phyloP scores from a whole-genome alignment of 106 monocot species.

The Dioscorea zingiberensis region DNA sequence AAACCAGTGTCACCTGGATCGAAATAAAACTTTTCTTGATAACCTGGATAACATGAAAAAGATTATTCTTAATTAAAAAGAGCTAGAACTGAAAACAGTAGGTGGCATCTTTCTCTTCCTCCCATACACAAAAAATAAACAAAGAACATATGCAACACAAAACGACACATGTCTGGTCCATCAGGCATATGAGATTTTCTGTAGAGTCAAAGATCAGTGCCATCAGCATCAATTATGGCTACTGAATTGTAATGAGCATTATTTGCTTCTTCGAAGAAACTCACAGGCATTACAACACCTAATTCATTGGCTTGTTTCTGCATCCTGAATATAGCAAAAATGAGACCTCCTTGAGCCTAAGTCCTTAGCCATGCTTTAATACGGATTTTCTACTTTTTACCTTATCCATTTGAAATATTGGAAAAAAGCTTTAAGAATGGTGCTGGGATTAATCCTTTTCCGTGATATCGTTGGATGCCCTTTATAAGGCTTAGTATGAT shows the following conservation, averaged over 20 bases:
- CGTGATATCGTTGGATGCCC: conserved; percentile 70
- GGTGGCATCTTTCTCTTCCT: no score
- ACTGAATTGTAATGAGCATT: conserved; percentile 99
- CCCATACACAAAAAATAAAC: no score
- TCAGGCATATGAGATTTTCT: conserved; percentile 98
- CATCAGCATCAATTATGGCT: conserved; percentile 90
- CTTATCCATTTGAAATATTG: no score
- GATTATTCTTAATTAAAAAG: not conserved
- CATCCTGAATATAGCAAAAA: conserved; percentile 39
- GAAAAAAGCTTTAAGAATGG: no score
- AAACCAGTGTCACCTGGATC: conserved; percentile 96
- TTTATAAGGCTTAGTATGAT: conserved; percentile 75
- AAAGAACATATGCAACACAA: no score
- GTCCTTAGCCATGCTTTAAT: no score
- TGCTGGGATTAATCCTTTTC: conserved; percentile 24
- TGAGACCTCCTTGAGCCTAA: no score
- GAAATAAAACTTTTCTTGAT: conserved; percentile 97
- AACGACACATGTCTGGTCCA: conserved; percentile 68
- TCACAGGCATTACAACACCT: conserved; percentile 92
- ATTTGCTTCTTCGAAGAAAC: conserved; percentile 97
- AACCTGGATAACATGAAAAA: conserved; percentile 38
- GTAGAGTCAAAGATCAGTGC: conserved; percentile 89
- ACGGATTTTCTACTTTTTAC: no score
- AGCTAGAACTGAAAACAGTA: no score
- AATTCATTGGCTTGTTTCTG: conserved; percentile 91